Base-by-base conservation (phyloP, 2,329 filamentous ascomycete species). In the Davidsoniella australis region DNA sequence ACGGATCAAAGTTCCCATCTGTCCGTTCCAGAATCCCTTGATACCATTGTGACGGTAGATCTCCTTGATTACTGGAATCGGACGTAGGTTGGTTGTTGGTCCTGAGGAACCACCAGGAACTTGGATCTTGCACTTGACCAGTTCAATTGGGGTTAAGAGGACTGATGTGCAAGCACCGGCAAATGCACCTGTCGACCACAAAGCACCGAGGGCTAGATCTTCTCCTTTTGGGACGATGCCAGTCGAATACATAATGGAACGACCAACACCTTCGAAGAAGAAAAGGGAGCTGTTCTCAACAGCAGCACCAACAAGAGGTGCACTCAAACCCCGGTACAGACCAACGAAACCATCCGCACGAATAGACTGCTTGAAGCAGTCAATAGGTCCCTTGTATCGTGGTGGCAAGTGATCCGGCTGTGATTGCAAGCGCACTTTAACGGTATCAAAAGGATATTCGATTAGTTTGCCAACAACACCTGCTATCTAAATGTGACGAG, bases 41-140 rank as follows among this genome's bases (percentile, higher is more conserved):
- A 96, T 51, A 1, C 91, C 91, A 56, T 94, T 80, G 57, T 87
- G 79, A 7, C 78, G 79, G 60, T 86, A 94, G 7, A 96, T 77
- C 24, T 87, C 78, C 23, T 73, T 71, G 41, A 96, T 82, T 40
- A 95, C 78, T 4, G 75, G 66, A 10, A 85, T 60, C 0, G 87
- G 81, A 1, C 75, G 74, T 4, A 83, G 72, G 20, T 66, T 65
- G 2, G 63, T 60, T 1, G 66, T 61, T 14, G 58, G 60, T 23
- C 24, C 10, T 4, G 29, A 38, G 24, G 17, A 39, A 5, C 33
- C 38, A 9, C 29, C 24, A 8, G 73, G 85, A 1, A 89, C 88
- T 63, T 98, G 91, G 67, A 98, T 94, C 66, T 91, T 93, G 74
- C 91, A 98, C 67, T 98, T 98, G 61, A 98, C 84, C 47, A 98